Base-by-base conservation (phyloP, 2,329 filamentous ascomycete species). In the Thelonectria blattea region DNA sequence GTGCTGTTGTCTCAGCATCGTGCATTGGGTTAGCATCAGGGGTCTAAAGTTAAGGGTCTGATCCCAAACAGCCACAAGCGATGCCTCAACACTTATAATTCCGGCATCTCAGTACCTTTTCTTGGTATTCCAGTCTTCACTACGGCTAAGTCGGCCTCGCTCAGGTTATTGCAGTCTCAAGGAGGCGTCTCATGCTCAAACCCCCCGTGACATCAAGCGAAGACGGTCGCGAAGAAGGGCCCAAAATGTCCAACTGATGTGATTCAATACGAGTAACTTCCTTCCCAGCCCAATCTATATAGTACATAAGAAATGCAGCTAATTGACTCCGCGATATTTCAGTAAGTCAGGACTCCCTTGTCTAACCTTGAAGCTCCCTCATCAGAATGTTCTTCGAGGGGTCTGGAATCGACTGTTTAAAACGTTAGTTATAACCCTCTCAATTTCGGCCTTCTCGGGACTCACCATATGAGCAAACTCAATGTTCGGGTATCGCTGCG, bases 391-490 rank as follows among this genome's bases (percentile, higher is more conserved):
- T 27, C 53, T 49, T 56, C 12, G 43, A 32, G 20, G 37, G 53
- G 14, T 56, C 53, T 3, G 53, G 53, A 49, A 56, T 56, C 39
- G 53, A 56, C 53, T 56, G 18, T 15, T 18, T 24, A 20, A 24
- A 18, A 30, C 18, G 45, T 56, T 46, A 56, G 53, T n/a, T 45
- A 8, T 3, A 32, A 20, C 22, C 18, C 10, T 14, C 12, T 18
- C 12, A 10, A 15, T 11, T 8, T 5, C 12, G 12, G 14, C 22
- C 27, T 30, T 30, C 27, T 30, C 8, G 17, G 7, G 12, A 32
- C 45, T 22, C 48, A 56, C 53, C 53, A 56, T 56, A 47, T 56
- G 53, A 22, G 53, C 45, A 34, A 56, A 56, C 34, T 56, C 53
- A 34, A 50, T 34, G 46, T 56, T 56, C 12, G 53, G 46, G 24